Conservation (phyloP, 345 rosid genomes). For the Anastatica hierochuntica region DNA sequence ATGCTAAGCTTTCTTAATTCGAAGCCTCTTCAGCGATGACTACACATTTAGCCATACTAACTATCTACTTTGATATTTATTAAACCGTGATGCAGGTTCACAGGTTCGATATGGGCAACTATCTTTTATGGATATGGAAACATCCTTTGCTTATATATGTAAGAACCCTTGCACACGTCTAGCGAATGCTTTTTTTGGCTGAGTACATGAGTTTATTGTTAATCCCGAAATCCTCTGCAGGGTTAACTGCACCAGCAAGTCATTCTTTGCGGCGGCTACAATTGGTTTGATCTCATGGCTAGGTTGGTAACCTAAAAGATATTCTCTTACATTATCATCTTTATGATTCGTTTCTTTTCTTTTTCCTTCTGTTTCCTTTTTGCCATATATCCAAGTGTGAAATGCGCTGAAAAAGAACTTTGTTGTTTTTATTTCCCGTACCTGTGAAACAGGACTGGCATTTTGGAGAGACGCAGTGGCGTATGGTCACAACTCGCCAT, state of each 20-base stretch:
- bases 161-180: slow-evolving; percentile 5
- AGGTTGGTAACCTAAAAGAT: slow-evolving; percentile 33
- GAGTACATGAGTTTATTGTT: background rate
- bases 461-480: slow-evolving; percentile 66
- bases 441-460: slow-evolving; percentile 43
- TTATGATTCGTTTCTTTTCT: no score
- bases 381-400: background rate
- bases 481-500: slow-evolving; percentile 52
- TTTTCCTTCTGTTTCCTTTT: background rate
- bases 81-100: slow-evolving; percentile 46
- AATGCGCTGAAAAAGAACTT: background rate
- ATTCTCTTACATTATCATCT: background rate
- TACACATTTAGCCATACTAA: background rate
- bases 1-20: slow-evolving; percentile 1
- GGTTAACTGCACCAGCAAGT: slow-evolving; percentile 46
- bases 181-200: background rate
- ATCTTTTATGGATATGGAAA: slow-evolving; percentile 82
- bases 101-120: slow-evolving; percentile 79
- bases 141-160: slow-evolving; percentile 71
- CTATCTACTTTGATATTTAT: background rate
- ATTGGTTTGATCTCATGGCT: slow-evolving; percentile 64
- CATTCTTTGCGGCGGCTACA: slow-evolving; percentile 64
- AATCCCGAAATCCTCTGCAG: slow-evolving; percentile 30
- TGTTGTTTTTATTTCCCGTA: background rate
- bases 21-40: background rate